phyloP scores from a whole-genome alignment of 768 basidiomycete species.

The Agrocybe pediades region DNA sequence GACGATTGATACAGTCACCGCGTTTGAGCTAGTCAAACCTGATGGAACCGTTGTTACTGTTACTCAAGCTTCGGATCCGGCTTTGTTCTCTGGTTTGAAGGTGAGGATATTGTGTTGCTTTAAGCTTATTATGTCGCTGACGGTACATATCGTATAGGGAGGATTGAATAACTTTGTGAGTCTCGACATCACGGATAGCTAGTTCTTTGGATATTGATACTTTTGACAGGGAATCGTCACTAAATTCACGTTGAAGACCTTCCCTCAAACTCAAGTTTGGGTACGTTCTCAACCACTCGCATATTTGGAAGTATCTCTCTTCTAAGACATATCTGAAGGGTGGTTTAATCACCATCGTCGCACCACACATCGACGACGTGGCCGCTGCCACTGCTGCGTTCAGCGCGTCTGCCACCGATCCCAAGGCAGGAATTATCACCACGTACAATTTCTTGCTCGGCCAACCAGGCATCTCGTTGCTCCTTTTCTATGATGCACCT shows the following conservation, averaged over 20 bases:
- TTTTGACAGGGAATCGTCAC: conserved; percentile 45
- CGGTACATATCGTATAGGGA: conserved; percentile 52
- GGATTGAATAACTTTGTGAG: conserved; percentile 58
- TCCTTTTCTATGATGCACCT: conserved; percentile 58
- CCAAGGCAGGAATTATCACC: conserved; percentile 51
- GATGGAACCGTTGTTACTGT: conserved; percentile 44
- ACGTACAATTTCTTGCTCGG: conserved; percentile 41
- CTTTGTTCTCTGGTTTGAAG: conserved; percentile 45
- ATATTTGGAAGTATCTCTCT: too few relatives aligned
- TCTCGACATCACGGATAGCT: not conserved
- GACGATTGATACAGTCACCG: conserved; percentile 53
- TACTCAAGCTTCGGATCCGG: conserved; percentile 31
- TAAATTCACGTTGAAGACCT: conserved; percentile 43
- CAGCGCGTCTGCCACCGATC: conserved; percentile 42
- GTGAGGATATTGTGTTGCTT: conserved; percentile 13
- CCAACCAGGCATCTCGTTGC: conserved; percentile 27
- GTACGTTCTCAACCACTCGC: conserved; percentile 4
- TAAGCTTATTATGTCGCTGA: not conserved
- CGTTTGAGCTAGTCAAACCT: conserved; percentile 59
- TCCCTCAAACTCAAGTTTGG: conserved; percentile 37
- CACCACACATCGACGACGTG: conserved; percentile 23
- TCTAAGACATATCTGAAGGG: conserved; percentile 36
- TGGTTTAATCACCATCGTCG: conserved; percentile 40
- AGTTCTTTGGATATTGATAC: not conserved
- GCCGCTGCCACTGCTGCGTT: conserved; percentile 42